Conservation (phyloP, 2,329 filamentous ascomycete species). For the Xylaria digitata region DNA sequence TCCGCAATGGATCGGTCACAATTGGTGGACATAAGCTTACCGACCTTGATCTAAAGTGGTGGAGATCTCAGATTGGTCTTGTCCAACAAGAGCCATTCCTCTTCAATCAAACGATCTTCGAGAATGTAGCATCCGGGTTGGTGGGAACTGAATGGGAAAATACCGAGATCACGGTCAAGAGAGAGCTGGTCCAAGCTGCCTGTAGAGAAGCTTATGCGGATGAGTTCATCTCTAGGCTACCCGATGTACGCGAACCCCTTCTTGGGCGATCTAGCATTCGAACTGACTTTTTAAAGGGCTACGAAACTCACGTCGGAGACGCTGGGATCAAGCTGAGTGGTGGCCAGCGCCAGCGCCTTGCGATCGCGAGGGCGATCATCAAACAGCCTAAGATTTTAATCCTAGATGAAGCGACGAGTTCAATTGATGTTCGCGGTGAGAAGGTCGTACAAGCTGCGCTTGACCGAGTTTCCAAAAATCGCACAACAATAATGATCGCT, state of each 20-base stretch:
- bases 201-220: conserved; percentile 68
- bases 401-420: conserved; percentile 70
- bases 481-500: conserved; percentile 75
- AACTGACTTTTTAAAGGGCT: conserved; percentile 54
- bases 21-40: conserved; percentile 65
- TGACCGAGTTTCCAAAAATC: conserved; percentile 64
- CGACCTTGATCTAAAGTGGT: conserved; percentile 72
- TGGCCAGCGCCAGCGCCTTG: conserved; percentile 74
- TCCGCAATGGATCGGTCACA: conserved; percentile 61
- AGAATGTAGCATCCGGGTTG: conserved; percentile 71
- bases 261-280: not conserved
- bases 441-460: conserved; percentile 67
- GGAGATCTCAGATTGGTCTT: conserved; percentile 70
- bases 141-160: conserved; percentile 65
- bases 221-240: conserved; percentile 66
- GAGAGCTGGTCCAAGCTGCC: conserved; percentile 61
- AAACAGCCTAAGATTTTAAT: conserved; percentile 67
- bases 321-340: conserved; percentile 73
- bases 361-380: conserved; percentile 74
- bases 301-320: conserved; percentile 72
- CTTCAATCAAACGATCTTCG: conserved; percentile 73
- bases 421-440: conserved; percentile 59
- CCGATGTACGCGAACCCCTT: conserved; percentile 48
- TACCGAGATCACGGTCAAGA: conserved; percentile 59
- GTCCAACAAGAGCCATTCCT: conserved; percentile 76